phyloP scores from a whole-genome alignment of 495 filamentous ascomycete genomes.

The Durotheca rogersii region DNA sequence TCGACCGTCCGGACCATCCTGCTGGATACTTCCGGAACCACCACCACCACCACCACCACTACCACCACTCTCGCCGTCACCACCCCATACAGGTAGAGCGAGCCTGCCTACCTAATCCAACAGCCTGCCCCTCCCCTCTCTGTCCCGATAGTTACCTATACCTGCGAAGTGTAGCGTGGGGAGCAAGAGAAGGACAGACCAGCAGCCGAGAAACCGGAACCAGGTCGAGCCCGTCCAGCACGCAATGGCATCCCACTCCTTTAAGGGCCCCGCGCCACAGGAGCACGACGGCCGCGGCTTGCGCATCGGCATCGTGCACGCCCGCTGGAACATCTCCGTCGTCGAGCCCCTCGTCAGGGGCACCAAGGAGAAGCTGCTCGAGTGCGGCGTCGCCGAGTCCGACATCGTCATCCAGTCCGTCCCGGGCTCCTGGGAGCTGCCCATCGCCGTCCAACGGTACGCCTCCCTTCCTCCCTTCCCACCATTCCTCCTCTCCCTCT shows the following conservation, averaged over 20 bases:
- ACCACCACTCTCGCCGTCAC: no score
- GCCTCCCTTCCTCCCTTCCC: background rate
- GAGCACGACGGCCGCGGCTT: slow-evolving; percentile 69
- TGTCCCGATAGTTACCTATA: no score
- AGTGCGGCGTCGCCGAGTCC: slow-evolving; percentile 75
- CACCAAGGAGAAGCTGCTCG: slow-evolving; percentile 49
- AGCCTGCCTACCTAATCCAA: no score
- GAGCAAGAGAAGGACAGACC: no score
- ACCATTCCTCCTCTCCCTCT: background rate
- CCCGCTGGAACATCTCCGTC: slow-evolving; percentile 81
- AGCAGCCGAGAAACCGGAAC: no score
- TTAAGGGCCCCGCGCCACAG: slow-evolving; percentile 50
- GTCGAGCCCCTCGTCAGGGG: slow-evolving; percentile 81
- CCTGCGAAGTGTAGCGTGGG: no score
- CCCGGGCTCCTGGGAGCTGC: slow-evolving; percentile 91
- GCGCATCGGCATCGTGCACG: slow-evolving; percentile 92
- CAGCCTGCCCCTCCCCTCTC: no score
- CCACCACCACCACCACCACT: no score
- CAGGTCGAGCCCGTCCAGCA: no score
- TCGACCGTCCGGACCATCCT: slow-evolving; percentile 1
- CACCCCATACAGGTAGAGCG: no score
- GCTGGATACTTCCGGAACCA: no score
- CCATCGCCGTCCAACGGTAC: slow-evolving; percentile 81
- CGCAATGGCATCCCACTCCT: slow-evolving; percentile 31
- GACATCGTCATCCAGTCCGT: slow-evolving; percentile 89